phyloP scores from a whole-genome alignment of 306 rosid species.

The Cucumis hystrix region DNA sequence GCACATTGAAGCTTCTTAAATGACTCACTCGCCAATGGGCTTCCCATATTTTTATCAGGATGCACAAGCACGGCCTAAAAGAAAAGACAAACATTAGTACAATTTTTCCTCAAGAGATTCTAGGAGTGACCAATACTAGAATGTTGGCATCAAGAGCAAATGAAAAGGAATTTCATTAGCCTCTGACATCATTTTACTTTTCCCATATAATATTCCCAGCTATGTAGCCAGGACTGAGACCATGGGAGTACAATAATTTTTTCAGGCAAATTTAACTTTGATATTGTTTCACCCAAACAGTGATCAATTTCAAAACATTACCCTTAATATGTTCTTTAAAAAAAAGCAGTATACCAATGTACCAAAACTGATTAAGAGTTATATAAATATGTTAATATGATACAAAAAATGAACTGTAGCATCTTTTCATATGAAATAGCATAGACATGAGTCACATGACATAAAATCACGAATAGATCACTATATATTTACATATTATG shows the following conservation, averaged over 20 bases:
- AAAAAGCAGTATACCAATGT: not conserved
- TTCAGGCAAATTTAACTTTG: not conserved
- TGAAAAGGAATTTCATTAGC: not conserved
- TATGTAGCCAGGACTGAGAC: not conserved
- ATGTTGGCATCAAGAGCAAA: not conserved
- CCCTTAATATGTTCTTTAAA: not conserved
- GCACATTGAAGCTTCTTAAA: constrained; percentile 94
- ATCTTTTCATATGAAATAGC: not conserved
- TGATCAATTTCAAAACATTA: not conserved
- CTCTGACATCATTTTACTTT: not conserved
- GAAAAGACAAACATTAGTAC: not conserved
- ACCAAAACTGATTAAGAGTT: not conserved
- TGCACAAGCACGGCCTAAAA: constrained; percentile 94
- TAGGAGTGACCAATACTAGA: not conserved
- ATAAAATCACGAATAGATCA: not conserved
- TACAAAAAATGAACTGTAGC: not conserved
- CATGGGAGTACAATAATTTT: not conserved
- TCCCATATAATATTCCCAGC: not conserved
- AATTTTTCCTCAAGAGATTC: not conserved
- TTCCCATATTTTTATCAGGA: constrained; percentile 98
- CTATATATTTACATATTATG: not conserved
- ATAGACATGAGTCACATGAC: not conserved
- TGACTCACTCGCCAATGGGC: constrained; percentile 77
- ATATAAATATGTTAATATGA: not conserved
- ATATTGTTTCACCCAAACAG: not conserved